Evolutionary conservation across 2,329 filamentous ascomycete genomes (phyloP), one percentile per base, ranked within the genome.

Genomic region (Malbranchea cinnamomea): DNA sequence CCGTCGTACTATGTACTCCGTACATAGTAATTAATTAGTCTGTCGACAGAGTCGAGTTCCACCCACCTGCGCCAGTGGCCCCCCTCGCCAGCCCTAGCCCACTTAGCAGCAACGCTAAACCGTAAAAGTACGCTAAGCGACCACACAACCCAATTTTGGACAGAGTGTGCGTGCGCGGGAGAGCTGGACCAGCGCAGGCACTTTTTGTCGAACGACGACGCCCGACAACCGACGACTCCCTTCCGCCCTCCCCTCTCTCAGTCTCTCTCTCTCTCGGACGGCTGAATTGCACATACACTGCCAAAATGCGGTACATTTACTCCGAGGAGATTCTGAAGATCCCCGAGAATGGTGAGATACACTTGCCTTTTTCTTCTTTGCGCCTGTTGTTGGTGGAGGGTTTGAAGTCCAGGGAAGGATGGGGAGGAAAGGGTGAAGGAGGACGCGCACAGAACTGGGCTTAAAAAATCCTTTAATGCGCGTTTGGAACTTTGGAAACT

Each of bases 271-370:
- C 46, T 52, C 48, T 53, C 54, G 52, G 50, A 53, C 50, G 25
- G 21, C 26, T 14, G 12, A 36, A 52, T 41, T 42, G 47, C 46
- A 49, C 46, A 50, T 48, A 52, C 47, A 46, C 55, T 55, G 55
- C 68, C 79, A 94, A 81, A 68, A 95, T 95, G 89, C 91, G 81
- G 74, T 95, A 94, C 82, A 93, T 98, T 71, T 84, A 94, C 75
- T 92, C 83, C 59, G 73, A 87, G 70, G 87, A 98, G 77, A 71
- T 74, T 67, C 73, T 98, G 68, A 74, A 77, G 57, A 83, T 98
- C 67, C 89, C 91, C 57, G 83, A 94, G 65, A 82, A 85, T 71
- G 84, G 84, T 93, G 77, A 68, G 82, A 80, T 47, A 45, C 45
- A 12, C 24, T 22, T 26, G 20, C 20, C 11, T 22, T n/a, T n/a